Evolutionary conservation across 2,329 filamentous ascomycete species (phyloP).

Genomic region (Akanthomyces lecanii): DNA sequence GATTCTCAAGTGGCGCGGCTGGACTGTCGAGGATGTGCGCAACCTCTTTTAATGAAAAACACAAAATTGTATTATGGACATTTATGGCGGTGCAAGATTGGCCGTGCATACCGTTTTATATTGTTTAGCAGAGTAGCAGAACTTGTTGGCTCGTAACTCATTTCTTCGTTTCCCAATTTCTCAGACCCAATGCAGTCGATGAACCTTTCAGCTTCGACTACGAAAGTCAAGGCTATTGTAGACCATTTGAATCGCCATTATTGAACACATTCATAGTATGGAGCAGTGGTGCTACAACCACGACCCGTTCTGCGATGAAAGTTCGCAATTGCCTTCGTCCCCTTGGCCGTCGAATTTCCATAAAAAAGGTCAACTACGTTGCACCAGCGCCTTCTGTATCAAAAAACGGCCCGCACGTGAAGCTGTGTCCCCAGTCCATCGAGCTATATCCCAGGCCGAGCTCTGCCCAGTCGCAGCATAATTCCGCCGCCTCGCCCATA

Average conservation of each 20-base stretch:
- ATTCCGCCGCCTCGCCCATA: background rate
- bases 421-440: constrained; percentile 1
- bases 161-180: background rate
- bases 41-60: background rate
- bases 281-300: too few species aligned
- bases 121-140: background rate
- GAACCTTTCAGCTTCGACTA: too few species aligned
- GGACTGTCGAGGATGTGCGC: constrained; percentile 3
- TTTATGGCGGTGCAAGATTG: background rate
- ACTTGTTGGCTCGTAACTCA: background rate
- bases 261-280: too few species aligned
- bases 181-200: too few species aligned
- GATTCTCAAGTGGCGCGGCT: constrained; percentile 8
- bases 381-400: background rate
- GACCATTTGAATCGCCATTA: too few species aligned
- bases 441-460: background rate
- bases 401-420: constrained; percentile 3
- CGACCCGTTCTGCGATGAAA: background rate
- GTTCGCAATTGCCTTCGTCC: background rate
- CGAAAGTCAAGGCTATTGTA: too few species aligned
- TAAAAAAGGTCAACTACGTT: background rate
- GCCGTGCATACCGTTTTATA: background rate
- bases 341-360: background rate
- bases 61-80: background rate
- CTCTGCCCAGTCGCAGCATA: constrained; percentile 13